Evolutionary conservation across 805 yeast genomes (phyloP), one percentile per base, ranked within the genome.

Genomic region (Hyphopichia homilentoma): DNA sequence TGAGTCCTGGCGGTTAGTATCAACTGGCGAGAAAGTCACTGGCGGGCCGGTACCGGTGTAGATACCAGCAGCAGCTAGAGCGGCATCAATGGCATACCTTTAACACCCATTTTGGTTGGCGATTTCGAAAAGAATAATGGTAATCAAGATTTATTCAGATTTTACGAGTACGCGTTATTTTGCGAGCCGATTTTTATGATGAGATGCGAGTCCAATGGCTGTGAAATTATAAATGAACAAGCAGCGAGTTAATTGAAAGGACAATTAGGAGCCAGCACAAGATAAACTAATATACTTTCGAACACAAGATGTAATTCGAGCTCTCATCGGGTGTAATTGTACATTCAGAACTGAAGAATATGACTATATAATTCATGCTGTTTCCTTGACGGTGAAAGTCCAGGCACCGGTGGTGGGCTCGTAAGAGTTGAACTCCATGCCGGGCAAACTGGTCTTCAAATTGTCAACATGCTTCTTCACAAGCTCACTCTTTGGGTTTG

Each of bases 381-480:
- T n/a, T n/a, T n/a, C n/a, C n/a, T n/a, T 4, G 30, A 27, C 20
- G 7, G 66, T 59, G 46, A 84, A 84, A 1, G 73, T 66, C 85
- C 88, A 83, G 29, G 76, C 68, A 25, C 93, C 93, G 2, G 84
- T 70, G 23, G 68, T 71, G 0, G 90, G 77, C 43, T 88, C 93
- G 64, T 86, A 93, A 30, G 81, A 73, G 17, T 76, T 73, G 59
- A 89, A 90, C 39, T 73, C 70, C 33, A 82, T 70, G 20, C 68
- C 78, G 17, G 75, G 72, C 35, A 79, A 58, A 14, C 8, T 12
- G 18, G 61, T 57, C 58, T 84, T 79, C 47, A 93, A 67, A 38
- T 79, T 77, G 33, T 74, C 69, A 28, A 85, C 70, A 50, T 86
- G 96, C 48, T 68, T 75, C 46, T 70, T 73, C 24, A 84, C 81